Conservation (phyloP, 2,329 filamentous ascomycete genomes). For the Dothideomycetes sp. region DNA sequence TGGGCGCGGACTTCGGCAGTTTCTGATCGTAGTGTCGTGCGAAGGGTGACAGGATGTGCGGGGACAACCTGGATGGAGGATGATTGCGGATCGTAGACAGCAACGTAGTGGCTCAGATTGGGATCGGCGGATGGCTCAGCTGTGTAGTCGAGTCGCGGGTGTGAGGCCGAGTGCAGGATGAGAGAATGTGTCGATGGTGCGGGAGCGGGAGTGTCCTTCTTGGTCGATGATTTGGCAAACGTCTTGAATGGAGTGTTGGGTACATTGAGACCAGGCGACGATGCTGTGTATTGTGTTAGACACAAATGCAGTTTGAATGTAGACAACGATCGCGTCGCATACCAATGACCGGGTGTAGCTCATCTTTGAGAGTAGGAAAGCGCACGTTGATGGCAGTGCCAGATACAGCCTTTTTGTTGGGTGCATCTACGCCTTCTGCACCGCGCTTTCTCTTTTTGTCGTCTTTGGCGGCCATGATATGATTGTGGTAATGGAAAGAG, state of each 20-base stretch:
- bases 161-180: conserved; percentile 52
- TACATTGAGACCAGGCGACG: conserved; percentile 30
- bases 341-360: conserved; percentile 17
- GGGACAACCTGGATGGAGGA: conserved; percentile 46
- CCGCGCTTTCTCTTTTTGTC: conserved; percentile 46
- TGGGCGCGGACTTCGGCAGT: conserved; percentile 29
- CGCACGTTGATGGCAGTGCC: conserved; percentile 22
- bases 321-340: not conserved
- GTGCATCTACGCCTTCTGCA: conserved; percentile 34
- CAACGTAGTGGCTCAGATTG: conserved; percentile 49
- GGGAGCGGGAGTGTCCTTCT: conserved; percentile 20
- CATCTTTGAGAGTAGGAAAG: conserved; percentile 12
- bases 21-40: conserved; percentile 40
- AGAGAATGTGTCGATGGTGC: conserved; percentile 39
- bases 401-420: conserved; percentile 26
- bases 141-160: conserved; percentile 51
- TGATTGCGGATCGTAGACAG: conserved; percentile 47
- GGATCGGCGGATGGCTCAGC: conserved; percentile 27
- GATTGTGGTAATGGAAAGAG: not conserved
- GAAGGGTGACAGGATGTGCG: conserved; percentile 47
- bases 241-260: conserved; percentile 40
- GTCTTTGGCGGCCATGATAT: conserved; percentile 23
- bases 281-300: conserved; percentile 17
- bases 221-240: conserved; percentile 32
- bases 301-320: not conserved